Conservation (phyloP, 208 protist species). For the Novymonas esmeraldas region DNA sequence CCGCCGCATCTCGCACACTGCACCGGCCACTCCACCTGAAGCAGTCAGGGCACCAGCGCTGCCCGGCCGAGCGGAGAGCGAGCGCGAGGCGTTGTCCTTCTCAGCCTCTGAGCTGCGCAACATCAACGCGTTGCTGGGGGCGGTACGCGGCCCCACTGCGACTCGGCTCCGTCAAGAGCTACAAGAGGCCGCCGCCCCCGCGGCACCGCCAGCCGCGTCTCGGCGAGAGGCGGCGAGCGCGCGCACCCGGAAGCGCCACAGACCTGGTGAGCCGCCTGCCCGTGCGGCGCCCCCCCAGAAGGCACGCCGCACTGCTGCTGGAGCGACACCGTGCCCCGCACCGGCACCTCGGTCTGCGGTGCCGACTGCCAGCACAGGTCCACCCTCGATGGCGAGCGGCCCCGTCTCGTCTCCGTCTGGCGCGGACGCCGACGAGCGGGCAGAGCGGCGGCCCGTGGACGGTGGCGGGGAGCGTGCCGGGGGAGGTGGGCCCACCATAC, state of each 20-base stretch:
- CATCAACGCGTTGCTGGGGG: conserved; percentile 53
- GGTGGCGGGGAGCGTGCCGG: neutral
- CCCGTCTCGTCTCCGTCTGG: neutral
- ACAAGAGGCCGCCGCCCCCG: conserved; percentile 27
- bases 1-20: neutral
- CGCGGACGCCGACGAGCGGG: neutral
- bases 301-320: neutral
- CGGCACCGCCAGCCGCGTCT: conserved; percentile 19
- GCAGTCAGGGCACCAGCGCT: neutral
- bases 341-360: too few species aligned
- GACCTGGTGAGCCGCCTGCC: neutral
- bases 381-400: too few species aligned
- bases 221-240: conserved; percentile 19
- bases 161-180: conserved; percentile 36
- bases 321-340: neutral
- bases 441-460: neutral
- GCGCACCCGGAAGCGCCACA: conserved; percentile 29
- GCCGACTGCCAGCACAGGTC: neutral
- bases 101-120: conserved; percentile 52
- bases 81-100: conserved; percentile 15
- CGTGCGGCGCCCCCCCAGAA: neutral
- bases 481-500: neutral
- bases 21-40: neutral
- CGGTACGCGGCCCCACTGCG: conserved; percentile 42
- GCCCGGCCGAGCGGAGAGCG: neutral